phyloP scores from a whole-genome alignment of 208 protist genomes.

The Trypanosoma cruzi region DNA sequence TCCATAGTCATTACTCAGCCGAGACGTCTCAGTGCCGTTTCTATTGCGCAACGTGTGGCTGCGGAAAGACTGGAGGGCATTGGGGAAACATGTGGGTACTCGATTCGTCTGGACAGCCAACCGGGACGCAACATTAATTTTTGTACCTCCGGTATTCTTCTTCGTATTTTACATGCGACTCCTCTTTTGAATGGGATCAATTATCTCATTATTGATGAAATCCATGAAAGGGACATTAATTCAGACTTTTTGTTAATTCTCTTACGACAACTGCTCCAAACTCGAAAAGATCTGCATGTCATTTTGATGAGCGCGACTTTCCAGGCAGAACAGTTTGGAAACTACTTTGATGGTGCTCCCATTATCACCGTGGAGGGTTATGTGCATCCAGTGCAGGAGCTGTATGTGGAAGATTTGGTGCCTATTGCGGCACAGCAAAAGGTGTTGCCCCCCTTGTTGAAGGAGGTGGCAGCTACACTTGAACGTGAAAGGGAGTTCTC shows the following conservation, averaged over 20 bases:
- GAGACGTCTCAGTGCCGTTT: constrained; percentile 97
- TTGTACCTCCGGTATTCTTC: constrained; percentile 98
- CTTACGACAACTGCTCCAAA: constrained; percentile 85
- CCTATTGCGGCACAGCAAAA: constrained; percentile 57
- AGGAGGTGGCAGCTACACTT: constrained; percentile 42
- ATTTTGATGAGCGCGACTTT: constrained; percentile 97
- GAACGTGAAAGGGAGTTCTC: constrained; percentile 9
- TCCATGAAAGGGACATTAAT: constrained; percentile 99
- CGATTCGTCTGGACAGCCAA: constrained; percentile 97
- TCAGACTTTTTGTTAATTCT: constrained; percentile 99
- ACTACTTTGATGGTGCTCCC: constrained; percentile 82
- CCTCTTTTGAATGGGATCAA: constrained; percentile 91
- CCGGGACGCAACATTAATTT: constrained; percentile 97
- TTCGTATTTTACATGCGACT: constrained; percentile 94
- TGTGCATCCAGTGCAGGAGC: constrained; percentile 82
- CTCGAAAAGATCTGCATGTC: constrained; percentile 95
- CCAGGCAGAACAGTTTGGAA: constrained; percentile 82
- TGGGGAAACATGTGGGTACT: constrained; percentile 98
- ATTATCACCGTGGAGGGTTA: constrained; percentile 88
- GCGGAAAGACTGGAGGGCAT: constrained; percentile 96
- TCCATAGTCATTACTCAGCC: constrained; percentile 97
- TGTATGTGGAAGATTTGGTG: constrained; percentile 85
- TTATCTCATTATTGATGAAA: constrained; percentile 99
- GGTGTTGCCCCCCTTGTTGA: constrained; percentile 79
- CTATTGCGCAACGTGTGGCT: constrained; percentile 98